Evolutionary conservation across 371 early-diverging fungal species (phyloP).

Genomic region (Haplosporangium sp.): DNA sequence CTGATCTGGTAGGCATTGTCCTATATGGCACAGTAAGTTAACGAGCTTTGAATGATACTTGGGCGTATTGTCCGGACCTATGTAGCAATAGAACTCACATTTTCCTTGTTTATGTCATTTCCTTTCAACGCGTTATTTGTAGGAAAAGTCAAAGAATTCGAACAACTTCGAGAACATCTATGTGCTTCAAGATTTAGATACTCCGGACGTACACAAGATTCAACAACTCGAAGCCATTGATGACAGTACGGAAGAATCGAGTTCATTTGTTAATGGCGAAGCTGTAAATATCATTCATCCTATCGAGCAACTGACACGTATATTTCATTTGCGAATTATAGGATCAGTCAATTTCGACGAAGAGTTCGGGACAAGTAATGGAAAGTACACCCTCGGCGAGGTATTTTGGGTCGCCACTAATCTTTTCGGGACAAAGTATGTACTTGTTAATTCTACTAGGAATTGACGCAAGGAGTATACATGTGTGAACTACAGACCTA

Average conservation of each 20-base stretch:
- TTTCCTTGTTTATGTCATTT: background rate
- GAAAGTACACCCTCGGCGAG: slow-evolving; percentile 67
- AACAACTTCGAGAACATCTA: slow-evolving; percentile 67
- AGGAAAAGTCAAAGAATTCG: slow-evolving; percentile 55
- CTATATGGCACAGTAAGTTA: slow-evolving; percentile 72
- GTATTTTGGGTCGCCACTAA: slow-evolving; percentile 73
- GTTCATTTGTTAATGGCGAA: no score
- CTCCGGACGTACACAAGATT: slow-evolving; percentile 70
- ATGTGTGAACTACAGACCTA: no score
- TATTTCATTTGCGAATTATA: background rate
- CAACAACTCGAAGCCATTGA: slow-evolving; percentile 68
- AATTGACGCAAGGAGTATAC: background rate
- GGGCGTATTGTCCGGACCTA: background rate
- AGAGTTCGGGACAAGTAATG: slow-evolving; percentile 63
- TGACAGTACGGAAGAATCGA: slow-evolving; percentile 53
- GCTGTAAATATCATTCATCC: no score
- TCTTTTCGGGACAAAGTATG: slow-evolving; percentile 66
- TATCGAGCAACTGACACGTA: background rate
- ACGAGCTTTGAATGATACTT: background rate
- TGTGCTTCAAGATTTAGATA: slow-evolving; percentile 70
- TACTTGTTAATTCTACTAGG: background rate
- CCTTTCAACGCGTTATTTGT: background rate
- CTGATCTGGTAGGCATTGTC: slow-evolving; percentile 72
- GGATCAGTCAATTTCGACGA: slow-evolving; percentile 52
- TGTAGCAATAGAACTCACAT: background rate